Percentiles rank a stretch among this genome's conserved stretches.
phyloP scores from a whole-genome alignment of 768 basidiomycete species.

The Harrya chromipes region DNA sequence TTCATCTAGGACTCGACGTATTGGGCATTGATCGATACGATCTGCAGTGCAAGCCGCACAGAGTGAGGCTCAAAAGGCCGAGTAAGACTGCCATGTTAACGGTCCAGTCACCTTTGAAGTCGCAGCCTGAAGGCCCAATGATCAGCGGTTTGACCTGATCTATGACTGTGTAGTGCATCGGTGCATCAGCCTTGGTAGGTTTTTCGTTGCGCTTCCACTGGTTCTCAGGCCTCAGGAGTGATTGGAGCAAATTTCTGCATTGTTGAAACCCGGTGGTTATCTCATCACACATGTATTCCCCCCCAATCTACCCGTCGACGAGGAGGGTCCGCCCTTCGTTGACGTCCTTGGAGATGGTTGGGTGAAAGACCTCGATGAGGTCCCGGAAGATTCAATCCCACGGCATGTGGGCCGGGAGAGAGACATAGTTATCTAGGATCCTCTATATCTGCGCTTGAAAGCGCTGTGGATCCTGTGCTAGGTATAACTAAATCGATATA shows the following conservation, averaged over 20 bases:
- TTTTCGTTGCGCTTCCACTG: constrained; percentile 72
- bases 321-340: constrained; percentile 62
- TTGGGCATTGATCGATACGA: constrained; percentile 14
- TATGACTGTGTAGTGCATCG: constrained; percentile 6
- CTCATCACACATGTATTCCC: constrained; percentile 63
- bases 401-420: constrained; percentile 48
- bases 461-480: neutral
- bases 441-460: neutral
- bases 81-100: neutral
- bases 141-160: constrained; percentile 16
- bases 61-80: constrained; percentile 11
- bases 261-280: constrained; percentile 61
- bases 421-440: constrained; percentile 40
- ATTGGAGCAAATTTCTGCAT: constrained; percentile 57
- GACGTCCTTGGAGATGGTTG: constrained; percentile 49
- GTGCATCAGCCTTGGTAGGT: constrained; percentile 6
- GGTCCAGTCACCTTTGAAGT: constrained; percentile 19
- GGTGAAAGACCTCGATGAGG: constrained; percentile 50
- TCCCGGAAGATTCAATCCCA: constrained; percentile 43
- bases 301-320: constrained; percentile 40
- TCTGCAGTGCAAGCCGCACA: constrained; percentile 14
- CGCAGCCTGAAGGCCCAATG: constrained; percentile 12
- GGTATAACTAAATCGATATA: too few relatives aligned
- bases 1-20: constrained; percentile 16
- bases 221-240: constrained; percentile 39